These are phyloP conservation scores for Volutella citrinella DNA, from an alignment of 2,329 filamentous ascomycete species.

Conservation along the genomic window DNA sequence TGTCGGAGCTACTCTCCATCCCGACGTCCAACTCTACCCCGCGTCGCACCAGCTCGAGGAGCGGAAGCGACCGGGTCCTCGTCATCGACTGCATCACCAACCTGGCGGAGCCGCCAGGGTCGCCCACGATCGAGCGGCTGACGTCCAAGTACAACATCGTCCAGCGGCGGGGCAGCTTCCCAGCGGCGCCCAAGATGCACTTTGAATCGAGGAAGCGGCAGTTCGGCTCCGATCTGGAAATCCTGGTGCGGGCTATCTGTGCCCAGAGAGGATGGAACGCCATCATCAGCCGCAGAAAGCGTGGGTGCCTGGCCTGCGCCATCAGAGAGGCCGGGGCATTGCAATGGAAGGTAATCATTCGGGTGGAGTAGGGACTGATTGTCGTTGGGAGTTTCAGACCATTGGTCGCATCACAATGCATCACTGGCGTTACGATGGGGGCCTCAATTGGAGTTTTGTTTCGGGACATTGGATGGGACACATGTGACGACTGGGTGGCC, in stretches of 20 bases:
- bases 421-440: no score
- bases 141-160: constrained; percentile 30
- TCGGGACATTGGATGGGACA: no score
- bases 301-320: constrained; percentile 71
- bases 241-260: constrained; percentile 70
- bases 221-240: constrained; percentile 64
- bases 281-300: constrained; percentile 62
- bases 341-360: constrained; percentile 65
- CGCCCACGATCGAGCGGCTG: constrained; percentile 41
- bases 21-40: constrained; percentile 30
- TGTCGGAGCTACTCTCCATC: constrained; percentile 45
- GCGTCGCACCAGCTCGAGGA: constrained; percentile 19
- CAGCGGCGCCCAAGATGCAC: constrained; percentile 50
- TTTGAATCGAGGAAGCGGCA: constrained; percentile 55
- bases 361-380: constrained; percentile 44
- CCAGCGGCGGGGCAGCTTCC: constrained; percentile 36
- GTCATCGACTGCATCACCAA: constrained; percentile 64
- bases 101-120: constrained; percentile 45
- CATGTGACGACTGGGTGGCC: no score
- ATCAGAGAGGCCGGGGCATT: constrained; percentile 72
- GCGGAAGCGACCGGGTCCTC: constrained; percentile 41
- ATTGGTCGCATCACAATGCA: no score
- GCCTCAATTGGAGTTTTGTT: no score
- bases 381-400: no score
- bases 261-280: constrained; percentile 73